A percentile compares a stretch with the other conserved stretches of the same genome.
Evolutionary conservation across 441 rosid genomes (phyloP).

Genomic region (Gossypium gossypioides): DNA sequence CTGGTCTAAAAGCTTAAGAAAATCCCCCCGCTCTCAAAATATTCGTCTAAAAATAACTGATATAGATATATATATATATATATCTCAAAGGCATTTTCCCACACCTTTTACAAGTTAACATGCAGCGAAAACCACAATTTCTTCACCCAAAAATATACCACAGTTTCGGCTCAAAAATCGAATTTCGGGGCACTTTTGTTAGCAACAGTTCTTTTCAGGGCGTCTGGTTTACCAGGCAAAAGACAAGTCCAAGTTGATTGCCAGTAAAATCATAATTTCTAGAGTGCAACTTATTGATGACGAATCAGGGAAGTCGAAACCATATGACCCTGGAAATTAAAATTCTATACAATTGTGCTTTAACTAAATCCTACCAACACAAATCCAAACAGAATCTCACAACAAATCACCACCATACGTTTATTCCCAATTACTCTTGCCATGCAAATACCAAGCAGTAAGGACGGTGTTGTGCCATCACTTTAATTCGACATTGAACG

Average conservation of each 20-base stretch:
- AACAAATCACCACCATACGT: neutral
- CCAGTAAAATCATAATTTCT: neutral
- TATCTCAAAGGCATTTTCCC: neutral
- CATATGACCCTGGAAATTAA: neutral
- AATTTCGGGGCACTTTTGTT: neutral
- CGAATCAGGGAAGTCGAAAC: neutral
- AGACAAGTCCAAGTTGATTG: neutral
- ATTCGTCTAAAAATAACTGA: neutral
- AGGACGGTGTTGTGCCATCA: neutral
- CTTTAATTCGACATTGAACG: neutral
- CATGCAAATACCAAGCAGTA: neutral
- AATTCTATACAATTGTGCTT: neutral
- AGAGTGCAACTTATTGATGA: neutral
- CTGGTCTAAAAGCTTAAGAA: neutral
- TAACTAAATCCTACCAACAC: neutral
- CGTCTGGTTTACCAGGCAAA: neutral
- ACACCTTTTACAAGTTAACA: neutral
- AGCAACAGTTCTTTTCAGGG: neutral
- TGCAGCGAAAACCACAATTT: neutral
- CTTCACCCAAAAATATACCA: neutral
- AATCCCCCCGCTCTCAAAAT: neutral
- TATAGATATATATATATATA: neutral
- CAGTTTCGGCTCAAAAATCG: neutral
- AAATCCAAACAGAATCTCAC: neutral
- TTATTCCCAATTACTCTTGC: neutral